phyloP scores from a whole-genome alignment of 305 asterid species.

The Solanum hybrid region DNA sequence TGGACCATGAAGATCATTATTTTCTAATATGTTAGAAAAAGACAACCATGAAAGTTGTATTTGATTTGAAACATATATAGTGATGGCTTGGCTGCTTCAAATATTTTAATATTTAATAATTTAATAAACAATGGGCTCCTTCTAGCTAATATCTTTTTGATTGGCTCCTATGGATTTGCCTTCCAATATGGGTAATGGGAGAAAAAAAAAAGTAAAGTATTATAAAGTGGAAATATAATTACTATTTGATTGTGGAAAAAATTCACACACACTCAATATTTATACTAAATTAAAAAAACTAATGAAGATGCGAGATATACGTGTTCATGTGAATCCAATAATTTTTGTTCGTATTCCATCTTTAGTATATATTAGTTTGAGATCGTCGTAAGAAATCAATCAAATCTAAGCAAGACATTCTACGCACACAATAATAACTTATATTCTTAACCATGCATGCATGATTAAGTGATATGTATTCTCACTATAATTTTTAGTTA shows the following conservation, averaged over 20 bases:
- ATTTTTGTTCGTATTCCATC: neutral
- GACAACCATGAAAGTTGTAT: constrained; percentile 1
- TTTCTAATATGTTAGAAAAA: neutral
- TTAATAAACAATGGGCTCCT: neutral
- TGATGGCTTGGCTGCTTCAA: neutral
- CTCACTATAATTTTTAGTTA: neutral
- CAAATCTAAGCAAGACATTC: neutral
- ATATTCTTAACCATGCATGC: neutral
- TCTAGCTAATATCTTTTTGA: neutral
- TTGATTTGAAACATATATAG: neutral
- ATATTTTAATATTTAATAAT: neutral
- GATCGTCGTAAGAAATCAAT: neutral
- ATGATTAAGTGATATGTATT: neutral
- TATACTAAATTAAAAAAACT: neutral
- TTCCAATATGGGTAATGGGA: neutral
- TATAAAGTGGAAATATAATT: neutral
- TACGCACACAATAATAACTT: neutral
- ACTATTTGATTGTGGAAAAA: neutral
- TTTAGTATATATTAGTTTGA: neutral
- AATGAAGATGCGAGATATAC: neutral
- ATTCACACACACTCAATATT: neutral
- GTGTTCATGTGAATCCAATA: neutral
- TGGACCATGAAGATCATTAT: neutral
- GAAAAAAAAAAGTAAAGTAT: neutral
- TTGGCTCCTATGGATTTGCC: neutral